A percentile compares a stretch with the other conserved stretches of the same genome.
Evolutionary conservation across 2,329 filamentous ascomycete species (phyloP).

Genomic region (Helotiales sp.): DNA sequence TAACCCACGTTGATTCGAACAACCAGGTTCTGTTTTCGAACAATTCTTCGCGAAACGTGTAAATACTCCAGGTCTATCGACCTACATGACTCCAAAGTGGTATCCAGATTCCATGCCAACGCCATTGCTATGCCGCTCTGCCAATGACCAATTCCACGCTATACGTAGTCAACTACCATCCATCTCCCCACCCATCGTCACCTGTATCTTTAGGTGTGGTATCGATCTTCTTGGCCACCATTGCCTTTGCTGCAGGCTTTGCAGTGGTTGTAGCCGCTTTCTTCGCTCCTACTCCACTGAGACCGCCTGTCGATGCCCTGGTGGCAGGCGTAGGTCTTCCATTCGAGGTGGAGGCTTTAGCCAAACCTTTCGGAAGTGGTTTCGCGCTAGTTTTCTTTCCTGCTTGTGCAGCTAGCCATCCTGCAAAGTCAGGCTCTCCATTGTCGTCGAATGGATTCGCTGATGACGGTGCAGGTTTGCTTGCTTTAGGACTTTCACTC

Average conservation of each 20-base stretch:
- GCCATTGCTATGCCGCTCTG: not conserved
- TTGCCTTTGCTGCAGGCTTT: constrained; percentile 39
- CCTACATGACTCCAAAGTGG: not conserved
- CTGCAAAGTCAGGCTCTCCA: constrained; percentile 91
- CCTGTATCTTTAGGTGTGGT: constrained; percentile 62
- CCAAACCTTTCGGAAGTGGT: constrained; percentile 78
- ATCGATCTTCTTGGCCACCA: constrained; percentile 65
- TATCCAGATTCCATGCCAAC: not conserved
- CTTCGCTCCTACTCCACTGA: constrained; percentile 32
- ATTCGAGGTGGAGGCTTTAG: constrained; percentile 51
- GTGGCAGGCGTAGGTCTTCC: constrained; percentile 36
- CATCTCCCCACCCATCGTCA: constrained; percentile 65
- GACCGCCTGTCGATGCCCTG: constrained; percentile 38
- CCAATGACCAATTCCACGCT: not conserved
- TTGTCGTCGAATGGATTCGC: constrained; percentile 72
- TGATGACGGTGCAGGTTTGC: constrained; percentile 35
- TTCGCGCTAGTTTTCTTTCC: constrained; percentile 64
- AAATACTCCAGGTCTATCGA: not conserved
- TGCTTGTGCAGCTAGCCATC: constrained; percentile 87
- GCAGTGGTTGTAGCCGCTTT: constrained; percentile 20
- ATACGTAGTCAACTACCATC: constrained; percentile 49
- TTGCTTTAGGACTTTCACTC: constrained; percentile 23
- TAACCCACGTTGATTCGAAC: too few species aligned
- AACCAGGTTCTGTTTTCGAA: too few species aligned
- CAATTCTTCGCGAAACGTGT: not conserved